A percentile compares a stretch with the other conserved stretches of the same genome.
These are phyloP conservation scores for Lactarius quietus DNA, from an alignment of 768 basidiomycete genomes.

Conservation along the genomic window DNA sequence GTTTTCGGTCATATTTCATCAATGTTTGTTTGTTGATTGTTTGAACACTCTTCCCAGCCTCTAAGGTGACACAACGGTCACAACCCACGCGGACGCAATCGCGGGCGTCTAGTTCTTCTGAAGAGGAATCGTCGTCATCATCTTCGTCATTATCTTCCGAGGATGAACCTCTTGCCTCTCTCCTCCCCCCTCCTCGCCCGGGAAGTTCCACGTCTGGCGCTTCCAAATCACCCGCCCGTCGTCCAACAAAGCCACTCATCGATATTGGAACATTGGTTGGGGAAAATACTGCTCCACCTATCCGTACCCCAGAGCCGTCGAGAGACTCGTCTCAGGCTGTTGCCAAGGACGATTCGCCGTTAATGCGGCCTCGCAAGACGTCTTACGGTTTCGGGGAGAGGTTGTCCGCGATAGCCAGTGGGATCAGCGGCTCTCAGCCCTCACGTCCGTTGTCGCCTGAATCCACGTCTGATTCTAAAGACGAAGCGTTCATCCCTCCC, in stretches of 20 bases:
- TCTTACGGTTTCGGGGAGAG: slow-evolving; percentile 23
- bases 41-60: background rate
- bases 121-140: slow-evolving; percentile 25
- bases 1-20: background rate
- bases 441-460: slow-evolving; percentile 12
- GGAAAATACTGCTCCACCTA: background rate
- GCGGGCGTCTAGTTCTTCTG: slow-evolving; percentile 26
- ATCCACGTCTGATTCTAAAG: slow-evolving; percentile 2
- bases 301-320: slow-evolving; percentile 5
- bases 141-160: slow-evolving; percentile 30
- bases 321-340: background rate
- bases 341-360: background rate
- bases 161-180: slow-evolving; percentile 59
- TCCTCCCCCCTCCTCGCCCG: slow-evolving; percentile 61
- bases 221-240: slow-evolving; percentile 29
- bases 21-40: background rate
- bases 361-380: slow-evolving; percentile 13
- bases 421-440: slow-evolving; percentile 10
- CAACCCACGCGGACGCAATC: slow-evolving; percentile 25
- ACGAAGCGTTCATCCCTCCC: slow-evolving; percentile 23
- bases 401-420: slow-evolving; percentile 20
- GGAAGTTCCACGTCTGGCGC: slow-evolving; percentile 48
- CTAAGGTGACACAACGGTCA: background rate
- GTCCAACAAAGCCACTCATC: slow-evolving; percentile 43
- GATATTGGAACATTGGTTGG: slow-evolving; percentile 31